Evolutionary conservation across 1,284 basidiomycete species (phyloP).

Genomic region (Wolfiporia cocos): DNA sequence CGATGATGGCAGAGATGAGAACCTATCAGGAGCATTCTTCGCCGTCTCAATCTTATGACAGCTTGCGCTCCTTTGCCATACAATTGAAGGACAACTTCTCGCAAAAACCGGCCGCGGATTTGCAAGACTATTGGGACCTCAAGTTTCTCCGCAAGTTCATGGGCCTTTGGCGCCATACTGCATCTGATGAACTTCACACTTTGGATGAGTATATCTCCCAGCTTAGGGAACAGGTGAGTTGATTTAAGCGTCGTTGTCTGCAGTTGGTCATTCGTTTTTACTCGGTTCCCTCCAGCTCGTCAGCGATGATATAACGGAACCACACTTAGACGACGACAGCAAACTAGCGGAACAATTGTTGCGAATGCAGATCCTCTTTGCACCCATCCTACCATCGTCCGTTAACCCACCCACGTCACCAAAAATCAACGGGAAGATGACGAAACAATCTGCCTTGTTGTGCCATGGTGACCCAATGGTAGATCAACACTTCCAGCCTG

Average conservation of each 20-base stretch:
- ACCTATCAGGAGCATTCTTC: too few species aligned
- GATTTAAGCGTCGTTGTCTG: too few species aligned
- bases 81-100: constrained; percentile 27
- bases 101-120: not conserved
- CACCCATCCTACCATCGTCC: constrained; percentile 26
- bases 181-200: not conserved
- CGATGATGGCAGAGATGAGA: constrained; percentile 48
- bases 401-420: constrained; percentile 10
- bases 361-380: constrained; percentile 29
- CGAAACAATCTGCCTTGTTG: constrained; percentile 18
- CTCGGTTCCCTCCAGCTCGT: too few species aligned
- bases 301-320: too few species aligned
- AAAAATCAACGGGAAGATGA: constrained; percentile 8
- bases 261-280: too few species aligned
- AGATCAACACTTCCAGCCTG: constrained; percentile 30
- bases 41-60: constrained; percentile 30
- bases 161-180: constrained; percentile 7
- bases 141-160: constrained; percentile 34
- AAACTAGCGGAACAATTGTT: constrained; percentile 18
- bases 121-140: constrained; percentile 35
- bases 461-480: constrained; percentile 22
- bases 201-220: constrained; percentile 7
- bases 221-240: constrained; percentile 6
- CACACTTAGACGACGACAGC: constrained; percentile 8
- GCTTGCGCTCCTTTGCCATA: constrained; percentile 36